Conservation (phyloP, 495 filamentous ascomycete species). For the Neurospora hispaniola region DNA sequence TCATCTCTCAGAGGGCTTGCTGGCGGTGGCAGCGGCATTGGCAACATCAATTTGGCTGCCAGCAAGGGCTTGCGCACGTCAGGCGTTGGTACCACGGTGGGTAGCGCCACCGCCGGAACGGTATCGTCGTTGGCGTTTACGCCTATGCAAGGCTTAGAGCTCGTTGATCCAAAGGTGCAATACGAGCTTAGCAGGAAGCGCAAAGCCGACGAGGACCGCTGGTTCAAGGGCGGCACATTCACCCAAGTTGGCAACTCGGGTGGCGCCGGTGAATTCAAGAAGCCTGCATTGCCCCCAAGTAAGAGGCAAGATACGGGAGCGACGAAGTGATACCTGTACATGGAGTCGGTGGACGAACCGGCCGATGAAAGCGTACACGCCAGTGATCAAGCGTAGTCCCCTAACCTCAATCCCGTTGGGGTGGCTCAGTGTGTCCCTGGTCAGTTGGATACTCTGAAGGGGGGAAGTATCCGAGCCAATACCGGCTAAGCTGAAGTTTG, state of each 20-base stretch:
- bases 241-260: constrained; percentile 63
- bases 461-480: neutral
- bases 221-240: constrained; percentile 94
- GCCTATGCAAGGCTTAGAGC: constrained; percentile 86
- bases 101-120: constrained; percentile 49
- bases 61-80: constrained; percentile 59
- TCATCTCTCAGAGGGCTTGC: constrained; percentile 65
- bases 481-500: neutral
- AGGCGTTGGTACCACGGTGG: constrained; percentile 61
- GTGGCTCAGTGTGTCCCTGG: neutral
- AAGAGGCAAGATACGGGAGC: constrained; percentile 49
- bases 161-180: constrained; percentile 87
- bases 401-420: neutral
- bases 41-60: constrained; percentile 57
- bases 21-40: constrained; percentile 41
- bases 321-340: constrained; percentile 23
- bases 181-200: constrained; percentile 75
- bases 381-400: neutral
- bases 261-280: constrained; percentile 31
- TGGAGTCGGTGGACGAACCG: neutral
- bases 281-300: constrained; percentile 50
- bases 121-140: constrained; percentile 86
- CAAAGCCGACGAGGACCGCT: constrained; percentile 87
- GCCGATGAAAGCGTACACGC: neutral
- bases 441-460: neutral